Evolutionary conservation across 2,329 filamentous ascomycete species (phyloP), one percentile per base, ranked within the genome.

Genomic region (Pleurostoma richardsiae): DNA sequence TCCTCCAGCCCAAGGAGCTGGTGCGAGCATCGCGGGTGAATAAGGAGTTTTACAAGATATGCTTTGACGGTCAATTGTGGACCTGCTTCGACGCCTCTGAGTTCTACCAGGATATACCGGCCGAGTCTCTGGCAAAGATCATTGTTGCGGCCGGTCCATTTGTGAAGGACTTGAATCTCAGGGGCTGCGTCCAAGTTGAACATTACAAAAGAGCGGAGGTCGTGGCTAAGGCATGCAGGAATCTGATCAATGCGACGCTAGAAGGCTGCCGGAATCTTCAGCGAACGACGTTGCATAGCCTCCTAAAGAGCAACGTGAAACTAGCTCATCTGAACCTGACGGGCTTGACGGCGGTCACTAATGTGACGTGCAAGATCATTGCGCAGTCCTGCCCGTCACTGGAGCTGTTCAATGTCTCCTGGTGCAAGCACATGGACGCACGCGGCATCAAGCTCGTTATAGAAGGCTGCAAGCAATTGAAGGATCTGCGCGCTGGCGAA

Each of bases 61-160:
- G 92, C 68, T 96, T 92, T 57, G 92, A 99, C 63, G 94, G 94
- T 2, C 94, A 99, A 68, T 70, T 97, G 11, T 99, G 94, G 94
- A 84, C 83, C 4, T 82, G 79, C 39, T 77, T 97, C 42, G 90
- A 97, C 63, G 83, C 88, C 2, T 85, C 90, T 6, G 83, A 88
- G 43, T 97, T 92, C 65, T 96, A 97, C 62, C 80, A 79, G 53
- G 81, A 90, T 44, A 97, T 97, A 53, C 86, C 92, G 0, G 88
- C 87, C 27, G 83, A 88, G 52, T 88, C 88, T 1, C 70, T 99
- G 42, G 82, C 90, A 47, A 90, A 86, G 59, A 90, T 97, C 51
- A 90, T 97, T 59, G 81, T 83, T 1, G 77, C 83, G 4, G 90
- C 90, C 2, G 94, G 92, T 0, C 89, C 92, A 0, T 99, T 97